These are phyloP conservation scores for Phytopythium aichiense DNA, from an alignment of 352 stramenopile genomes.

Conservation along the genomic window DNA sequence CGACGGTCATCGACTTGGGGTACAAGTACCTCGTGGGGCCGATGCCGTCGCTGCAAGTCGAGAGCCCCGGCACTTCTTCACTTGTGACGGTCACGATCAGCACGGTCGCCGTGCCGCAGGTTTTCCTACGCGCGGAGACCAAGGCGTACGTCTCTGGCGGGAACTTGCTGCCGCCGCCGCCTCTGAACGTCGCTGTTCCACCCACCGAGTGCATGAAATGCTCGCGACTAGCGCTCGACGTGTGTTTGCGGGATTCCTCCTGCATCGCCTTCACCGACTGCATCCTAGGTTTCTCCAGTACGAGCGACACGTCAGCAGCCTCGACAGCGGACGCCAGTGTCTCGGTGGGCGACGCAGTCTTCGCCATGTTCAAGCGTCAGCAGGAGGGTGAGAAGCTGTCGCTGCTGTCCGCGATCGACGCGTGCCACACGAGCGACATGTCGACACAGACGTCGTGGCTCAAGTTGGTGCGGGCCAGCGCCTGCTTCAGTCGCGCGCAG, in stretches of 20 bases:
- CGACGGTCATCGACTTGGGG: conserved; percentile 16
- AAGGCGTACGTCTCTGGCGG: conserved; percentile 16
- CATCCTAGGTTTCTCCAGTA: conserved; percentile 20
- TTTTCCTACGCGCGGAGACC: conserved; percentile 33
- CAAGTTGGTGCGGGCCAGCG: conserved; percentile 45
- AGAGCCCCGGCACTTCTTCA: conserved; percentile 2
- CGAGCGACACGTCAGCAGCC: conserved; percentile 3
- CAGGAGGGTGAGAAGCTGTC: conserved; percentile 21
- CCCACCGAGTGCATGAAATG: conserved; percentile 25
- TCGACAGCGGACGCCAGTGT: background rate
- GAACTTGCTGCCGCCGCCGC: conserved; percentile 12
- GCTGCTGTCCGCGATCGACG: conserved; percentile 25
- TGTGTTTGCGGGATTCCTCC: conserved; percentile 41
- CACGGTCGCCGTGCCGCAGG: conserved; percentile 12
- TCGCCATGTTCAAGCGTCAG: conserved; percentile 31
- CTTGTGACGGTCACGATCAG: conserved; percentile 7
- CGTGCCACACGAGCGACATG: conserved; percentile 25
- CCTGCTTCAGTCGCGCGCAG: conserved; percentile 36
- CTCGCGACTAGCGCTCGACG: conserved; percentile 31
- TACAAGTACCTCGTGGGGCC: conserved; percentile 52
- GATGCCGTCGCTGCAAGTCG: conserved; percentile 29
- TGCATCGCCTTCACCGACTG: conserved; percentile 56
- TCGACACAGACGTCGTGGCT: conserved; percentile 35
- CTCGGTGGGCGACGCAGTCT: conserved; percentile 27
- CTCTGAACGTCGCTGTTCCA: conserved; percentile 6